A percentile compares a stretch with the other conserved stretches of the same genome.
These are phyloP conservation scores for Tricholoma flavovirens DNA, from an alignment of 768 basidiomycete genomes.

Conservation along the genomic window DNA sequence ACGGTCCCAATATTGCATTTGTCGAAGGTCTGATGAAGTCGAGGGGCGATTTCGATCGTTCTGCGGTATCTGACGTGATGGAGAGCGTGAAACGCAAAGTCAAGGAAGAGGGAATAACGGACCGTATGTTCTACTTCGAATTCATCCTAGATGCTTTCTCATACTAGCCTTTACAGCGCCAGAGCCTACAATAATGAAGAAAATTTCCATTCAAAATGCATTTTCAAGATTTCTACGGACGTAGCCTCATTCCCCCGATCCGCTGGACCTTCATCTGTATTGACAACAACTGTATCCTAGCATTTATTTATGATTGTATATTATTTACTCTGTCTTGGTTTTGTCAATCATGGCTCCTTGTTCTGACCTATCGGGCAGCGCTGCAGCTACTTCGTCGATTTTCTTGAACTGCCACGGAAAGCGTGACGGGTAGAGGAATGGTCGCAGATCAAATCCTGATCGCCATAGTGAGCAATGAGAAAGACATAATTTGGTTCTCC, in stretches of 20 bases:
- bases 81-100: constrained; percentile 90
- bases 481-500: neutral
- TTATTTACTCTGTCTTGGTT: constrained; percentile 40
- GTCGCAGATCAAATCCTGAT: constrained; percentile 88
- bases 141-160: neutral
- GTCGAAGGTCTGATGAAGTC: constrained; percentile 88
- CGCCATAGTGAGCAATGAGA: constrained; percentile 12
- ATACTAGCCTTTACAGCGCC: constrained; percentile 40
- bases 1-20: constrained; percentile 89
- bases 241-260: constrained; percentile 15
- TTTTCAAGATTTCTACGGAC: constrained; percentile 72
- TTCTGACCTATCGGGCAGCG: constrained; percentile 64
- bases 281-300: constrained; percentile 9
- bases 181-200: constrained; percentile 90
- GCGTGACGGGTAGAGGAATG: constrained; percentile 91
- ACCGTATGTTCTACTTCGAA: constrained; percentile 52
- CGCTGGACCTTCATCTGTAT: constrained; percentile 11
- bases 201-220: constrained; percentile 67
- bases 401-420: constrained; percentile 98
- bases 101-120: constrained; percentile 78
- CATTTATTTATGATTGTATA: constrained; percentile 5
- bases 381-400: constrained; percentile 82
- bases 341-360: constrained; percentile 29
- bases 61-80: constrained; percentile 84
- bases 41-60: constrained; percentile 87